Evolutionary conservation across 176 grass and related monocot species (phyloP), one percentile per base, ranked within the genome.

Genomic region (Raddia distichophylla): DNA sequence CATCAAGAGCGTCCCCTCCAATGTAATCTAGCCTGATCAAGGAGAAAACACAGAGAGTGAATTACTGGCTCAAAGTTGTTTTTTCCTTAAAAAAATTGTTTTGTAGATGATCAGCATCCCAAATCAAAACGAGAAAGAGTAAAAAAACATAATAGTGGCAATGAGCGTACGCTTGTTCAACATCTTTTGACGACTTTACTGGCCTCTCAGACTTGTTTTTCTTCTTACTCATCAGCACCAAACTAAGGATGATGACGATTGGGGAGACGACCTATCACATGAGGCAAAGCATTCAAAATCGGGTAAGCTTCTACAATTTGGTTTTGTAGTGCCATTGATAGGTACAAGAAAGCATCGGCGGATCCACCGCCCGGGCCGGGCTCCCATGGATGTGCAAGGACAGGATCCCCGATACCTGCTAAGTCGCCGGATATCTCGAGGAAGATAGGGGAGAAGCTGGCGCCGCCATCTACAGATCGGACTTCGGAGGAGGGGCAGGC

Each of bases 1-100:
- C 77, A 53, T 95, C 90, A 33, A 95, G 88, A 32, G 6, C 74
- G 10, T 91, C 88, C 56, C 88, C 92, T 86, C 69, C 71, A 19
- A 86, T 91, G 84, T 66, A 95, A 73, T 87, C 61, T 34, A 60
- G 10, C 63, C 90, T 92, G 64, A 20, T 61, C 17, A 75, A 4
- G 3, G 14, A 43, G 17, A 77, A 42, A 67, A 80, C 7, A 73
- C 13, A 0, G 10, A 40, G 37, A 20, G 7, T 80, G 45, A 46
- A 79, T 50, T 17, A 77, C 56, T 66, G 64, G 53, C 55, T 7
- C 2, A 15, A 62, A 45, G 17, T 73, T 53, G 27, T 51, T 40
- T 40, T 40, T 73, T 35, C 47, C 47, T 10, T 52, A 49, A 37
- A 68, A 68, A 68, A 45, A 2, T 45, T 3, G 59, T 14, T 37